phyloP scores from a whole-genome alignment of 495 filamentous ascomycete genomes.

The Penicillium taxi region DNA sequence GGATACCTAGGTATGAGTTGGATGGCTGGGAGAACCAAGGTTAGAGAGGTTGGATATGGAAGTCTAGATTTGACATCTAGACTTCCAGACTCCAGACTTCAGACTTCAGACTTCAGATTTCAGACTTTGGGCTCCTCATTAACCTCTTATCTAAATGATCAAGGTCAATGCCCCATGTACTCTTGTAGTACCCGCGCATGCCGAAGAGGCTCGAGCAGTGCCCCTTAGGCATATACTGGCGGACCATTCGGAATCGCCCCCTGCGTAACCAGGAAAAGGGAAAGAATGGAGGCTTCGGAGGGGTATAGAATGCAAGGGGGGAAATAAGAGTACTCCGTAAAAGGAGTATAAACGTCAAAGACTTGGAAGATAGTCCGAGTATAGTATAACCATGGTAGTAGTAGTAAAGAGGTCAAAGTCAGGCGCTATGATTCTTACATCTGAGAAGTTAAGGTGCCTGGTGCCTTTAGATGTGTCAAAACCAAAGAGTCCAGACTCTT shows the following conservation, averaged over 20 bases:
- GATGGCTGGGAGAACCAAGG: too few relatives aligned
- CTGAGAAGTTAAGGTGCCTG: conserved; percentile 16
- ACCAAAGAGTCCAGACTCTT: neutral
- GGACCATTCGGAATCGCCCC: conserved; percentile 20
- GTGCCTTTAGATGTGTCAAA: conserved; percentile 15
- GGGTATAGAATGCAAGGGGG: conserved; percentile 21
- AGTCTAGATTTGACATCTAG: neutral
- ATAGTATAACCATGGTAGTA: neutral
- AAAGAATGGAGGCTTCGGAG: conserved; percentile 1
- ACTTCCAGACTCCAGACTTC: neutral
- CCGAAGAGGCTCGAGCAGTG: neutral
- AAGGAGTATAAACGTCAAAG: conserved; percentile 19
- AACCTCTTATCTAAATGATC: conserved; percentile 2
- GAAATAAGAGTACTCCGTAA: too few relatives aligned
- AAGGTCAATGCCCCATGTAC: conserved; percentile 1
- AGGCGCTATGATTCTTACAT: conserved; percentile 13
- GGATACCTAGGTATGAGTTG: too few relatives aligned
- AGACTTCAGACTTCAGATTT: neutral
- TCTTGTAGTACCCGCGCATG: neutral
- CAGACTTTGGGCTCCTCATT: neutral
- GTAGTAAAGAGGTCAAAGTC: neutral
- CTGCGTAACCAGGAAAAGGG: conserved; percentile 15
- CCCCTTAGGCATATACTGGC: conserved; percentile 4
- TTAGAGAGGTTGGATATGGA: neutral
- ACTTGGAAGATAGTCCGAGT: conserved; percentile 6